A percentile compares a stretch with the other conserved stretches of the same genome.
Evolutionary conservation across 225 moss, liverwort and hornwort species (phyloP).

Genomic region (Straminergon stramineum): DNA sequence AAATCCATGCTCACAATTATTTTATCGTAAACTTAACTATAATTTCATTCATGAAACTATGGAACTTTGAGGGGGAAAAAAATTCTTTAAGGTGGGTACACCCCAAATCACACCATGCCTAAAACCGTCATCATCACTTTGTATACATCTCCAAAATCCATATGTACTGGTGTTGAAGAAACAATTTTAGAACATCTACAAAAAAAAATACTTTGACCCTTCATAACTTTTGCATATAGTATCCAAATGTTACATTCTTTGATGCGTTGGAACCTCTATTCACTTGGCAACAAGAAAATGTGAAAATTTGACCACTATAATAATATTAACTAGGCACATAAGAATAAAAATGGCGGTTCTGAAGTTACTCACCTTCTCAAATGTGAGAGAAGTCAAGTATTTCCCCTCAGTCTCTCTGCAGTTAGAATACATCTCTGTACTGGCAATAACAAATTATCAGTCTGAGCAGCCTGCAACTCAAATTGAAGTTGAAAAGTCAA

Average conservation of each 20-base stretch:
- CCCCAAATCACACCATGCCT: fast-evolving
- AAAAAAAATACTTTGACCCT: too few species aligned
- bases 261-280: not conserved
- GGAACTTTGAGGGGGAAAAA: not conserved
- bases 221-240: not conserved
- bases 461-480: not conserved
- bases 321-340: not conserved
- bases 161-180: not conserved
- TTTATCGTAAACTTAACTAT: not conserved
- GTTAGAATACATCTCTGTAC: not conserved
- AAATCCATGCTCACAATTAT: not conserved
- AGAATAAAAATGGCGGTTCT: too few species aligned
- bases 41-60: not conserved
- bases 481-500: not conserved
- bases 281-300: not conserved
- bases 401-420: not conserved
- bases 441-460: not conserved
- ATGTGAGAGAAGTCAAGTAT: not conserved
- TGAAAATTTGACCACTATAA: not conserved
- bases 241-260: fast-evolving
- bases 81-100: not conserved
- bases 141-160: not conserved
- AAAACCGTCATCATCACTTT: not conserved
- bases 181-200: not conserved
- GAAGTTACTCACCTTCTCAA: not conserved